Percentiles rank a stretch among this genome's conserved stretches.
These are phyloP conservation scores for Tricholoma hemisulphureum DNA, from an alignment of 768 basidiomycete genomes.

Conservation along the genomic window DNA sequence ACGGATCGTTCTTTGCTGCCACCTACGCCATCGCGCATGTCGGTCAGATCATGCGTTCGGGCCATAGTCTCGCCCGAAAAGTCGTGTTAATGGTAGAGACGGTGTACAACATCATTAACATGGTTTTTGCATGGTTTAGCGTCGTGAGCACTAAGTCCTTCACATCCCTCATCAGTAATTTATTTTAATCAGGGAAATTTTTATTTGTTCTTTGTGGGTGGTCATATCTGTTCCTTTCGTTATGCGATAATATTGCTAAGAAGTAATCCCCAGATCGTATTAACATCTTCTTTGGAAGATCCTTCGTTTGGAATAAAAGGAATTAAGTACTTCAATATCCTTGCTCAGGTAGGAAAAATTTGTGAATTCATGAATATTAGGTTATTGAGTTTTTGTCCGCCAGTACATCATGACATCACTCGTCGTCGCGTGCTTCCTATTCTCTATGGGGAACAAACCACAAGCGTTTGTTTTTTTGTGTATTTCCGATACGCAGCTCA, in stretches of 20 bases:
- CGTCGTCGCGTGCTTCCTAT: conserved; percentile 86
- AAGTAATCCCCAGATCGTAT: conserved; percentile 58
- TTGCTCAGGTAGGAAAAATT: conserved; percentile 59
- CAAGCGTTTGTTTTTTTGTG: conserved; percentile 52
- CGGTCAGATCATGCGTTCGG: conserved; percentile 74
- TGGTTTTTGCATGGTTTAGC: conserved; percentile 92
- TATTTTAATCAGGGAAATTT: conserved; percentile 72
- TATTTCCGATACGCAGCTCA: conserved; percentile 4
- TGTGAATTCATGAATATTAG: background rate
- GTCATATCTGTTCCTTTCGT: background rate
- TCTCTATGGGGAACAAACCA: conserved; percentile 96
- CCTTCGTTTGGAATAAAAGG: conserved; percentile 59
- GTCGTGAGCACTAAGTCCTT: conserved; percentile 51
- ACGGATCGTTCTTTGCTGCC: conserved; percentile 93
- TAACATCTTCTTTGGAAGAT: conserved; percentile 86
- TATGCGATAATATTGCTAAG: background rate
- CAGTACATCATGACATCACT: conserved; percentile 84
- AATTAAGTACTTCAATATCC: conserved; percentile 71
- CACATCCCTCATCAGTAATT: background rate
- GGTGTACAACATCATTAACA: conserved; percentile 81
- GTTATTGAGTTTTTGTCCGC: background rate
- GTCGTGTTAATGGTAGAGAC: conserved; percentile 73
- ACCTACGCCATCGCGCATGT: conserved; percentile 91
- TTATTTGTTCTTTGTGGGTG: conserved; percentile 86
- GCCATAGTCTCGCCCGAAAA: conserved; percentile 80